Evolutionary conservation across 2,329 filamentous ascomycete genomes (phyloP), one percentile per base, ranked within the genome.

Genomic region (Aureobasidium sp.): DNA sequence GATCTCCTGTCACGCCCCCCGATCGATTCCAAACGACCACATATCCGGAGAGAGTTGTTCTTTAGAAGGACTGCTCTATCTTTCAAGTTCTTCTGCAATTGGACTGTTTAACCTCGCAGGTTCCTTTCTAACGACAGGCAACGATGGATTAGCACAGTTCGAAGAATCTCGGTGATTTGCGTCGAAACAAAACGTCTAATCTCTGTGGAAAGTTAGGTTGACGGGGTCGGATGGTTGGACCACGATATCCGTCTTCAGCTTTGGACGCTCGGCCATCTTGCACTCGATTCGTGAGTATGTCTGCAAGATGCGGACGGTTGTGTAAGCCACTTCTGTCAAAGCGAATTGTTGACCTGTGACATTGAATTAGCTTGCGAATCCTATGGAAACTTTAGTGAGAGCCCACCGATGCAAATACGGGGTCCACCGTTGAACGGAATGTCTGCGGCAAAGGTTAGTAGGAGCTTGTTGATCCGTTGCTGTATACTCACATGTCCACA

Each of bases 291-390:
- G 67, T 54, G 73, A 69, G 61, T 74, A 79, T 21, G 68, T 69
- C 67, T 80, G 78, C 58, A 79, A 67, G 23, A 79, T 68, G 25
- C 78, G 68, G 13, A 77, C 76, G 21, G 78, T 67, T 8, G 76
- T 78, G 61, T 79, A 80, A 2, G 69, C 77, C 74, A 79, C 76
- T 65, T 79, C 78, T 0, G 77, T 79, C 27, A 79, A 68, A 13
- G 78, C 78, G 64, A 80, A 80, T 61, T 79, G 76, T 70, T 79
- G 77, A 0, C 78, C 78, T 60, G 21, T 25, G 8, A 17, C 1
- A 8, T 29, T 21, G 11, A 17, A 11, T 59, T 21, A 59, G 27
- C 19, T 29, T 4, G n/a, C 23, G 21, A 13, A 27, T 45, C 51
- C 2, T 11, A 11, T 19, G 11, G 9, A 19, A 15, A 25, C 13